These are phyloP conservation scores for Albatrellus ellisii DNA, from an alignment of 768 basidiomycete species.

Conservation along the genomic window DNA sequence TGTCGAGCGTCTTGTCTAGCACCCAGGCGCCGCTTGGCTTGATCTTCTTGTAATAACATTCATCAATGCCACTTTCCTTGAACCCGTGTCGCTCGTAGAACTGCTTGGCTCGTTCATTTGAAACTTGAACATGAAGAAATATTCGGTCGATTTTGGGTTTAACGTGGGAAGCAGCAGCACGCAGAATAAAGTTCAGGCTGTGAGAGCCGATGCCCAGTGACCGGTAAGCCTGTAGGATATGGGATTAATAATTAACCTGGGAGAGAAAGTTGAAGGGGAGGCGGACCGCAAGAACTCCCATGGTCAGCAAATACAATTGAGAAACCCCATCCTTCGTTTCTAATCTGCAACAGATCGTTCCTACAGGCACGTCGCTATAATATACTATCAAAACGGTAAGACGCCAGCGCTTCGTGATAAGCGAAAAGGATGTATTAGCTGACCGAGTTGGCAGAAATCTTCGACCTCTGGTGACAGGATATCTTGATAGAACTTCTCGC, in stretches of 20 bases:
- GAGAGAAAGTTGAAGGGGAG: background rate
- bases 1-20: constrained; percentile 44
- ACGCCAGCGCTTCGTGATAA: background rate
- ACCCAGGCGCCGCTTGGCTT: constrained; percentile 79
- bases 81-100: constrained; percentile 86
- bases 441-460: constrained; percentile 80
- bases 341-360: constrained; percentile 75
- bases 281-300: constrained; percentile 81
- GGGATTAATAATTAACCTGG: background rate
- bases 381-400: constrained; percentile 43
- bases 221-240: constrained; percentile 58
- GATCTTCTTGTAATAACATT: constrained; percentile 86
- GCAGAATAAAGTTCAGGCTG: constrained; percentile 53
- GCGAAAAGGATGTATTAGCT: constrained; percentile 21
- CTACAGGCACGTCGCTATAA: constrained; percentile 87
- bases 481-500: constrained; percentile 78
- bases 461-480: constrained; percentile 68
- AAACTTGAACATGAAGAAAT: constrained; percentile 82
- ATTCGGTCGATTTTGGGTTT: constrained; percentile 56
- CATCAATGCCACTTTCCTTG: constrained; percentile 45
- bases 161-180: constrained; percentile 42
- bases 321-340: constrained; percentile 49
- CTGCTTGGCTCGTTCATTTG: constrained; percentile 58
- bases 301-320: constrained; percentile 77
- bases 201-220: constrained; percentile 64